Evolutionary conservation across 2,329 filamentous ascomycete species (phyloP).

Genomic region (Ascosphaera apis): DNA sequence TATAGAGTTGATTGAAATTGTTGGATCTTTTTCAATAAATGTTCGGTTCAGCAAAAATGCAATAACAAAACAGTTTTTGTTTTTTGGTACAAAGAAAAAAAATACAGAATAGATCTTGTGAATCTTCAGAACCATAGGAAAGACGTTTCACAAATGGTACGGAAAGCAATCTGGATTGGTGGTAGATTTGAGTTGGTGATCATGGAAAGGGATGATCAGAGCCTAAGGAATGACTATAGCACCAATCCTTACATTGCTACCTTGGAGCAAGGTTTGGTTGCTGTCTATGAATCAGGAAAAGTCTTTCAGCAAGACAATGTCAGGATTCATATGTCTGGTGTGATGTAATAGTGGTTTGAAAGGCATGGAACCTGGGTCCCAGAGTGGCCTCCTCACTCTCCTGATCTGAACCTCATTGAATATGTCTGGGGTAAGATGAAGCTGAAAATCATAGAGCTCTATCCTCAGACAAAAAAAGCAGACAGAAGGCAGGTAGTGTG

Average conservation of each 20-base stretch:
- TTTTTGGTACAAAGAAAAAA: conserved; percentile 1
- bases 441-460: conserved; percentile 1
- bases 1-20: too few relatives aligned
- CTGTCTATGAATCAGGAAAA: neutral
- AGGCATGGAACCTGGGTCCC: conserved; percentile 3
- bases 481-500: neutral
- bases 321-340: conserved; percentile 1
- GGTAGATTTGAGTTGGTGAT: too few relatives aligned
- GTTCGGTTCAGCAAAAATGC: conserved; percentile 3
- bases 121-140: conserved; percentile 3
- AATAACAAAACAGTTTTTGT: conserved; percentile 1
- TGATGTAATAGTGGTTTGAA: conserved; percentile 1
- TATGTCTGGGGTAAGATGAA: conserved; percentile 6
- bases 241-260: conserved; percentile 1
- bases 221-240: conserved; percentile 1
- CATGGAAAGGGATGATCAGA: too few relatives aligned
- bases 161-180: conserved; percentile 2
- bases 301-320: conserved; percentile 7
- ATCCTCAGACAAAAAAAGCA: neutral
- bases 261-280: conserved; percentile 1
- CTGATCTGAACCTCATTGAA: conserved; percentile 7
- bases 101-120: neutral
- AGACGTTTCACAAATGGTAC: conserved; percentile 2
- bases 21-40: conserved; percentile 3
- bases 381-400: conserved; percentile 4